phyloP scores from a whole-genome alignment of 768 basidiomycete genomes.

The Guyanaporus albipodus region DNA sequence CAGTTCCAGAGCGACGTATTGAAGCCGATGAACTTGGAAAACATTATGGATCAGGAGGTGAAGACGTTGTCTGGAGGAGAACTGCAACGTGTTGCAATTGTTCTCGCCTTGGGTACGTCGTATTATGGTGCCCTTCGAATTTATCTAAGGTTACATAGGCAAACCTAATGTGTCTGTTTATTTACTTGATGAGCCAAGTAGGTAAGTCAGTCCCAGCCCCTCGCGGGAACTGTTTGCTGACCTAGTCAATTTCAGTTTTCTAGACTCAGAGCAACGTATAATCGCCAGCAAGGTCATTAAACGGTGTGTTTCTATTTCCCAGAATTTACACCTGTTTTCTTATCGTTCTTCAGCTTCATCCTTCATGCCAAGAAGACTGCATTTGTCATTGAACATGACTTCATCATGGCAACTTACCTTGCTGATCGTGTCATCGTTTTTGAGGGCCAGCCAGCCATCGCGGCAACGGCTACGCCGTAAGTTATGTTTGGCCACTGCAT shows the following conservation, averaged over 20 bases:
- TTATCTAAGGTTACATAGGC: no score
- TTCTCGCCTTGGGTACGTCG: constrained; percentile 74
- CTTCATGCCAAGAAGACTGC: constrained; percentile 97
- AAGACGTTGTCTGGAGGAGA: constrained; percentile 99
- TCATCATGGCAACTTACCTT: constrained; percentile 99
- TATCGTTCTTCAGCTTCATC: constrained; percentile 60
- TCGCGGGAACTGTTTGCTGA: constrained; percentile 1
- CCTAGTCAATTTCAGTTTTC: constrained; percentile 51
- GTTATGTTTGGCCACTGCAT: constrained; percentile 26
- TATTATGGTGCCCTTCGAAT: no score
- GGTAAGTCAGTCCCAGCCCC: constrained; percentile 37
- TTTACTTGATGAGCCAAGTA: constrained; percentile 92
- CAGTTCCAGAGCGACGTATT: constrained; percentile 98
- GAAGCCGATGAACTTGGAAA: constrained; percentile 95
- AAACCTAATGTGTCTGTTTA: constrained; percentile 85
- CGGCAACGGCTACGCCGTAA: constrained; percentile 89
- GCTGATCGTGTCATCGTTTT: constrained; percentile 97
- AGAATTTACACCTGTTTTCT: neutral
- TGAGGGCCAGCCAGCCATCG: constrained; percentile 78
- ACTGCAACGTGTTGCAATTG: constrained; percentile 94
- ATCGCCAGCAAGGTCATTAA: constrained; percentile 98
- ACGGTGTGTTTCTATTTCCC: constrained; percentile 45
- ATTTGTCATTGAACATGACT: constrained; percentile 99
- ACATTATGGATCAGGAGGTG: constrained; percentile 96
- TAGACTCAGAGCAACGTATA: constrained; percentile 99